Evolutionary conservation across 2,329 filamentous ascomycete species (phyloP).

Genomic region (Phialemoniopsis sp.): DNA sequence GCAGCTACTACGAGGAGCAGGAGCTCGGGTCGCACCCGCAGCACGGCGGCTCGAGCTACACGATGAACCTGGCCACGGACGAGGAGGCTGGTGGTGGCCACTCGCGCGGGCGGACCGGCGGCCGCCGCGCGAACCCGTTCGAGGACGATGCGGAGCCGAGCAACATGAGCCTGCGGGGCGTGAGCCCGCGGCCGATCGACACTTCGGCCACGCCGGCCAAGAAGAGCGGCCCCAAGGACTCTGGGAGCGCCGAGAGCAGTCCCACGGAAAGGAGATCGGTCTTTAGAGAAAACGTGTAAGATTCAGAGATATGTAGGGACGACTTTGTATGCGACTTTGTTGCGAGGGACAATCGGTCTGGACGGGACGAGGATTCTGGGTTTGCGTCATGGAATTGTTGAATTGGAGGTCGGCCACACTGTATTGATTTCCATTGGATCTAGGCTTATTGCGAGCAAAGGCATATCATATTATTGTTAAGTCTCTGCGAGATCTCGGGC

Average conservation of each 20-base stretch:
- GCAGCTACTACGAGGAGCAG: constrained; percentile 71
- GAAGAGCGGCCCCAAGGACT: constrained; percentile 15
- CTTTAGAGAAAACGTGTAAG: constrained; percentile 65
- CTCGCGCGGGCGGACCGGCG: constrained; percentile 31
- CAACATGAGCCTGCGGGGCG: constrained; percentile 59
- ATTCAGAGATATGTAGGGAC: neutral
- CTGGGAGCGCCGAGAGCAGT: constrained; percentile 40
- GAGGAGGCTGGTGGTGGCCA: constrained; percentile 32
- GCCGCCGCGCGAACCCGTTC: constrained; percentile 57
- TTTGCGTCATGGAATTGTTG: no score
- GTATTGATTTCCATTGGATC: no score
- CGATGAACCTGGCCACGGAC: constrained; percentile 40
- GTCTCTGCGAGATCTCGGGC: no score
- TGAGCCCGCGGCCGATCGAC: constrained; percentile 72
- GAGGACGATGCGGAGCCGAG: constrained; percentile 63
- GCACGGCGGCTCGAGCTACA: constrained; percentile 39
- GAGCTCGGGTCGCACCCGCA: constrained; percentile 54
- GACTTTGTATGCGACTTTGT: neutral
- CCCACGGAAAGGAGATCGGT: constrained; percentile 66
- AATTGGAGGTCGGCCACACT: no score
- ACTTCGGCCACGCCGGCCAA: constrained; percentile 21
- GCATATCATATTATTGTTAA: no score
- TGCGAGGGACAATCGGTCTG: no score
- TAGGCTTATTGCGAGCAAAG: no score
- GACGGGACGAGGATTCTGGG: no score